Evolutionary conservation across 306 rosid species (phyloP).

Genomic region (Neltuma alba): DNA sequence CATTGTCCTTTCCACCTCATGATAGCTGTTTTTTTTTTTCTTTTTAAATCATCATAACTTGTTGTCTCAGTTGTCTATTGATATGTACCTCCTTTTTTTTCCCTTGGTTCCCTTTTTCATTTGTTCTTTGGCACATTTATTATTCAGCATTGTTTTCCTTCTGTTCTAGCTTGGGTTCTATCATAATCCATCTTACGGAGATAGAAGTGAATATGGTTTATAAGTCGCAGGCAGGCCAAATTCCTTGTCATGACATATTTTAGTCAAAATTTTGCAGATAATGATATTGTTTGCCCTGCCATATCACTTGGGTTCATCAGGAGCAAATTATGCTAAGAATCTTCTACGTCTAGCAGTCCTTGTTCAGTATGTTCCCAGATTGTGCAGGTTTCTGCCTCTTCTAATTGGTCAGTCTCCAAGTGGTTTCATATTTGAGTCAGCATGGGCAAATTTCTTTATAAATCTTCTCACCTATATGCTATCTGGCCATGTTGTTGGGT

Average conservation of each 20-base stretch:
- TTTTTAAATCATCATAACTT: conserved; percentile 1
- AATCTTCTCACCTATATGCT: conserved; percentile 76
- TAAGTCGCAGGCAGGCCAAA: background rate
- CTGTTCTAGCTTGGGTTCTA: no score
- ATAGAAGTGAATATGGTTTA: background rate
- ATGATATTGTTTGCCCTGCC: conserved; percentile 57
- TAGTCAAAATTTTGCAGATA: conserved; percentile 56
- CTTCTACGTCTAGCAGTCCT: conserved; percentile 63
- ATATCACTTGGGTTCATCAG: conserved; percentile 53
- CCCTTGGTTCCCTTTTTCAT: background rate
- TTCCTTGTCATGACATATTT: conserved; percentile 1
- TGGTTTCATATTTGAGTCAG: conserved; percentile 83
- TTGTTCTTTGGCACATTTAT: background rate
- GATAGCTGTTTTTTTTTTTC: background rate
- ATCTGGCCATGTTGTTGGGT: conserved; percentile 76
- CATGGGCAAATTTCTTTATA: conserved; percentile 75
- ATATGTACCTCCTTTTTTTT: background rate
- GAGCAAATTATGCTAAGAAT: conserved; percentile 81
- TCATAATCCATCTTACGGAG: conserved; percentile 1
- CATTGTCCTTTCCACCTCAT: background rate
- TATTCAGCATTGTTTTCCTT: no score
- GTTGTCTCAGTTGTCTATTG: conserved; percentile 14
- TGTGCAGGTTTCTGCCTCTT: conserved; percentile 68
- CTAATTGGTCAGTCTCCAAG: conserved; percentile 69
- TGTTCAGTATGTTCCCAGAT: conserved; percentile 75